Evolutionary conservation across 73 alveolate genomes (phyloP), one percentile per base, ranked within the genome.

Genomic region (Tetrahymena malaccensis): DNA sequence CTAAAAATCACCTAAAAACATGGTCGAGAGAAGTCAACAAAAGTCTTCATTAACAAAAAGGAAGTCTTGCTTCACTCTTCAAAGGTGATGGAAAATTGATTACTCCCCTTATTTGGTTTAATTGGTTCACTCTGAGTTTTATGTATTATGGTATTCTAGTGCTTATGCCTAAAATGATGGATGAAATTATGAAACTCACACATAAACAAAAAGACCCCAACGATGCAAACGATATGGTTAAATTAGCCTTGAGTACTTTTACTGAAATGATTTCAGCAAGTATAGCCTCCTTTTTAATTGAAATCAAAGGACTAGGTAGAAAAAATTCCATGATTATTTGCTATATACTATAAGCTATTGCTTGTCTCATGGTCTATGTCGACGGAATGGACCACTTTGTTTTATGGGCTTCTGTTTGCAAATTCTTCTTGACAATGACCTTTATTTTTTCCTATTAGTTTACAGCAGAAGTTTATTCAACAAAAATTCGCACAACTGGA

Each of bases 391-490:
- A 85, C 27, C 55, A 43, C 33, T 95, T 95, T 35, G 94, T 95
- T 19, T 43, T 70, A 43, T 95, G 97, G 97, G 40, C 55, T 85
- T 85, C 58, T 85, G 55, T 85, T 31, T 70, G 89, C 89, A 70
- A 70, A 70, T 70, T 70, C 89, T 70, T 70, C 8, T 70, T 70
- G 25, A 70, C 40, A 7, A 70, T 70, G 89, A 70, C 89, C 25
- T 85, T 85, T 43, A 38, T 85, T 5, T 38, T 38, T 85, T 38
- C 83, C 70, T 95, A 84, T 50, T 85, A 95, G 89, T 95, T 85
- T 85, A 95, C 97, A 21, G 97, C 97, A 85, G 97, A 95, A 57
- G 97, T 95, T 35, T 95, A 95, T 33, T 94, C 97, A 43, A 95
- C 97, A 0, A 95, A 95, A 89, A 95, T 95, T 0, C 40, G 97